Evolutionary conservation across 1,139 yeast species (phyloP).

Genomic region (Pichia sp.): DNA sequence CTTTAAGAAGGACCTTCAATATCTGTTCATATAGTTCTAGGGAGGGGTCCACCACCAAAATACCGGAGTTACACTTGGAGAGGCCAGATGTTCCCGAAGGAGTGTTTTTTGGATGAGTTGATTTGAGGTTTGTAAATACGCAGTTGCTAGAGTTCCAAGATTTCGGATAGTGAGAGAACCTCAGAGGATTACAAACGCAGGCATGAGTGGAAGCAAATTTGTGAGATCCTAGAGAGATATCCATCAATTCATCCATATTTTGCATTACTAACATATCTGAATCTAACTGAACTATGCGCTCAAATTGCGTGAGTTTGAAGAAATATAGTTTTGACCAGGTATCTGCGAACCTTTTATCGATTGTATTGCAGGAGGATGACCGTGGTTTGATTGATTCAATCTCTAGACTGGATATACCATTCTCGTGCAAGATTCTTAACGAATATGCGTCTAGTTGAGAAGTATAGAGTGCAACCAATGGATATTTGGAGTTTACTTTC

Average conservation of each 20-base stretch:
- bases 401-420: slow-evolving; percentile 35
- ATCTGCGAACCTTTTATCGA: slow-evolving; percentile 46
- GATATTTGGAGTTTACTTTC: slow-evolving; percentile 35
- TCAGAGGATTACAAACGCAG: slow-evolving; percentile 50
- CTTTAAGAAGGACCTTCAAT: slow-evolving; percentile 29
- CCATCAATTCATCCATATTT: slow-evolving; percentile 53
- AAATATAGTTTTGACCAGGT: slow-evolving; percentile 55
- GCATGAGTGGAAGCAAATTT: slow-evolving; percentile 54
- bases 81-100: slow-evolving; percentile 36
- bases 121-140: slow-evolving; percentile 24
- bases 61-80: slow-evolving; percentile 47
- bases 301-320: slow-evolving; percentile 39
- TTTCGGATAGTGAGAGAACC: slow-evolving; percentile 43
- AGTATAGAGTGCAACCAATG: slow-evolving; percentile 45
- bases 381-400: slow-evolving; percentile 37
- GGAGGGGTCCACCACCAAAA: slow-evolving; percentile 41
- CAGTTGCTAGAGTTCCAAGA: slow-evolving; percentile 45
- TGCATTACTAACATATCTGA: slow-evolving; percentile 47
- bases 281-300: slow-evolving; percentile 46
- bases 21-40: slow-evolving; percentile 32
- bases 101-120: slow-evolving; percentile 26
- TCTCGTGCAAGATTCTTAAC: slow-evolving; percentile 30
- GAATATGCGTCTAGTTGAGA: slow-evolving; percentile 34
- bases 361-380: slow-evolving; percentile 33
- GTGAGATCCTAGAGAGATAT: slow-evolving; percentile 27